These are phyloP conservation scores for Trichophyton verrucosum DNA, from an alignment of 2,329 filamentous ascomycete genomes.

Conservation along the genomic window DNA sequence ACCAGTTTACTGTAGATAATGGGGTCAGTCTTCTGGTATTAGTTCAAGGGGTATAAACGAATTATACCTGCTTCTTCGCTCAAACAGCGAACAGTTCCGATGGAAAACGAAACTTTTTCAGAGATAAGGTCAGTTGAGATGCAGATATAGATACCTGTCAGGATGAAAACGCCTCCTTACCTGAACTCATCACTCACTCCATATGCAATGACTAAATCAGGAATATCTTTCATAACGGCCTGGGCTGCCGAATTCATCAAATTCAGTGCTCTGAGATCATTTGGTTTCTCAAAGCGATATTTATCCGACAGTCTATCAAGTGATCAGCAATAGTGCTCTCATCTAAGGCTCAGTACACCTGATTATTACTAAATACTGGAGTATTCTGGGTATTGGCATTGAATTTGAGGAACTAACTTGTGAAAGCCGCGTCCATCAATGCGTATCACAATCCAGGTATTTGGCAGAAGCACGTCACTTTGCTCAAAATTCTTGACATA, in stretches of 20 bases:
- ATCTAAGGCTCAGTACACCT: neutral
- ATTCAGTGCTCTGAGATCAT: constrained; percentile 72
- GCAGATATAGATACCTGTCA: neutral
- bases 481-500: constrained; percentile 89
- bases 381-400: neutral
- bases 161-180: constrained; percentile 12
- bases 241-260: constrained; percentile 93
- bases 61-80: constrained; percentile 64
- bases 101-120: constrained; percentile 68
- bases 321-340: neutral
- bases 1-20: constrained; percentile 59
- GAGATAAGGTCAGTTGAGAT: neutral
- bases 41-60: neutral
- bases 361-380: neutral
- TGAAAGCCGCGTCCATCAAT: constrained; percentile 92
- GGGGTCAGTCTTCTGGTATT: neutral
- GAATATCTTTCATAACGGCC: constrained; percentile 67
- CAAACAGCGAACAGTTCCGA: constrained; percentile 69
- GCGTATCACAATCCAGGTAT: constrained; percentile 90
- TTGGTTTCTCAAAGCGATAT: constrained; percentile 82
- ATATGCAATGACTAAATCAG: constrained; percentile 78
- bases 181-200: constrained; percentile 90
- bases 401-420: constrained; percentile 45
- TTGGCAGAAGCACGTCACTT: constrained; percentile 64
- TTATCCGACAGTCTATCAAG: constrained; percentile 58